Percentiles rank a stretch among this genome's conserved stretches.
These are phyloP conservation scores for Colletotrichum sp. DNA, from an alignment of 2,329 filamentous ascomycete species.

Conservation along the genomic window DNA sequence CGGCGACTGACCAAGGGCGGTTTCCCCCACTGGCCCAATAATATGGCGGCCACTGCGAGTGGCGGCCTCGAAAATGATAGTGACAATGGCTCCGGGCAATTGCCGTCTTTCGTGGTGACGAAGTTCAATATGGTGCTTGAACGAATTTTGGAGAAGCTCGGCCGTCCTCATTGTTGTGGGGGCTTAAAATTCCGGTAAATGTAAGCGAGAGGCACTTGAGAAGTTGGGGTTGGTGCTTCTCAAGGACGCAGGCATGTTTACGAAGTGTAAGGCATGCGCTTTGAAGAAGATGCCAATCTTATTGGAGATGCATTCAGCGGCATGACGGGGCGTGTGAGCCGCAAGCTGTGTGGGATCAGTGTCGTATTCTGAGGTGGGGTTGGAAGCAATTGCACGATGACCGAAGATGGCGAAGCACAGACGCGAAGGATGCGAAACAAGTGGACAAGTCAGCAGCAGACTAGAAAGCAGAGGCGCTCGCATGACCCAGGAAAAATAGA, in stretches of 20 bases:
- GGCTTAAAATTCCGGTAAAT: background rate
- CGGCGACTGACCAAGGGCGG: background rate
- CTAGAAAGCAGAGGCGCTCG: background rate
- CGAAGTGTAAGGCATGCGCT: background rate
- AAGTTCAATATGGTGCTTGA: background rate
- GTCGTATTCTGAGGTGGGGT: background rate
- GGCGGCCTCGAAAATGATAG: background rate
- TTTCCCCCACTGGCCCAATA: background rate
- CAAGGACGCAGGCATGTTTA: background rate
- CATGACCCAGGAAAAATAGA: background rate
- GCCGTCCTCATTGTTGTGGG: background rate
- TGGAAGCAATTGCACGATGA: background rate
- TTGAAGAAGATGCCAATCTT: background rate
- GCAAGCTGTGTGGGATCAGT: background rate
- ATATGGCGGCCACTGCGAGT: background rate
- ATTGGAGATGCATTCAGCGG: background rate
- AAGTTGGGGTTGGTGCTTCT: background rate
- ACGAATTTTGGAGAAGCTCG: background rate
- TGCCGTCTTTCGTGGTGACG: background rate
- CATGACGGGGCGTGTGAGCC: background rate
- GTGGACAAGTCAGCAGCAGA: background rate
- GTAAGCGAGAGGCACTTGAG: background rate
- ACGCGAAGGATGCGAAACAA: background rate
- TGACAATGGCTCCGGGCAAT: background rate
- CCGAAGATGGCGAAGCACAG: background rate